Percentiles rank a stretch among this genome's conserved stretches.
Conservation (phyloP, 2,329 filamentous ascomycete genomes). For the Neopestalotiopsis rosae region DNA sequence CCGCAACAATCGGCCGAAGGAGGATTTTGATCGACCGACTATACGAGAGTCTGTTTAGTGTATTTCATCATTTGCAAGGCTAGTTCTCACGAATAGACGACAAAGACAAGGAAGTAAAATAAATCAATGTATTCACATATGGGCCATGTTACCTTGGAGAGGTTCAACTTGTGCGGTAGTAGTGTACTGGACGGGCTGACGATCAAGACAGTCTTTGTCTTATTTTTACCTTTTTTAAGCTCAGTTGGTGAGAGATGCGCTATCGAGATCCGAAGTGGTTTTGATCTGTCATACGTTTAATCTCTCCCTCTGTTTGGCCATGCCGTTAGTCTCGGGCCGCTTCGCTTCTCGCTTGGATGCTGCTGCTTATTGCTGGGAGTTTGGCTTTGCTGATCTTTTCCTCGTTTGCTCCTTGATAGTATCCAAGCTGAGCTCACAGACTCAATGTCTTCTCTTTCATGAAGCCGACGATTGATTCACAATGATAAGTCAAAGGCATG, state of each 20-base stretch:
- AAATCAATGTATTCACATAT: not conserved
- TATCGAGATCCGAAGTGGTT: not conserved
- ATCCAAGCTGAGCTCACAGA: not conserved
- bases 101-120: no score
- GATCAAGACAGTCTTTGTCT: not conserved
- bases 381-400: not conserved
- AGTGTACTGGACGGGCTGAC: no score
- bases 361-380: not conserved
- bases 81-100: no score
- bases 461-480: no score
- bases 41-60: not conserved
- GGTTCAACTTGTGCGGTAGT: no score
- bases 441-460: no score
- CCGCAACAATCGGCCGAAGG: not conserved
- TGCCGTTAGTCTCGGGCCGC: not conserved
- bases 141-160: not conserved
- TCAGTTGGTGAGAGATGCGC: not conserved
- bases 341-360: not conserved
- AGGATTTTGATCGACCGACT: not conserved
- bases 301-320: not conserved
- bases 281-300: not conserved
- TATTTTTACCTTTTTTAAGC: slow-evolving; percentile 2
- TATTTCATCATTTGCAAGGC: not conserved
- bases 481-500: no score
- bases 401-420: not conserved